These are phyloP conservation scores for Xylaria acuta DNA, from an alignment of 495 filamentous ascomycete genomes.

Conservation along the genomic window DNA sequence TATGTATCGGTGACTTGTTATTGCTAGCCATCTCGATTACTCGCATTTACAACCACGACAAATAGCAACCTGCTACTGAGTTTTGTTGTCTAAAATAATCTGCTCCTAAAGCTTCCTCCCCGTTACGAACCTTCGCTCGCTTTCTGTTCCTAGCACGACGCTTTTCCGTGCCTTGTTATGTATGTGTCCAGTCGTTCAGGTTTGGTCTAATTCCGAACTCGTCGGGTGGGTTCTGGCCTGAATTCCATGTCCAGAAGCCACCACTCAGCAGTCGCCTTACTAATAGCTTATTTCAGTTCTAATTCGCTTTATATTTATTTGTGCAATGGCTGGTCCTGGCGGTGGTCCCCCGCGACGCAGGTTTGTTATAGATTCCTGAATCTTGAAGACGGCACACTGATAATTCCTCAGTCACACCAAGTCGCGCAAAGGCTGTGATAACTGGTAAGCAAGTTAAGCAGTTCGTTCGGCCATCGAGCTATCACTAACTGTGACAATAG, in stretches of 20 bases:
- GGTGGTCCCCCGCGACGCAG: conserved; percentile 74
- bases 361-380: conserved; percentile 36
- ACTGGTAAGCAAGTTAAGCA: conserved; percentile 59
- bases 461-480: neutral
- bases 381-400: conserved; percentile 16
- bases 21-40: conserved; percentile 28
- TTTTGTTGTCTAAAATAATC: conserved; percentile 32
- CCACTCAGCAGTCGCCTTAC: neutral
- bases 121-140: conserved; percentile 43
- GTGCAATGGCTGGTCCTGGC: conserved; percentile 72
- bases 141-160: conserved; percentile 44
- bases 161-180: conserved; percentile 47
- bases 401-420: conserved; percentile 81
- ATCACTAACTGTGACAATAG: conserved; percentile 39
- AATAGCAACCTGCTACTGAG: conserved; percentile 29
- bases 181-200: conserved; percentile 33
- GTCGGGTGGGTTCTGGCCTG: neutral
- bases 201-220: neutral
- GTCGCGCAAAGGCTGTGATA: conserved; percentile 95
- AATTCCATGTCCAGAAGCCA: neutral
- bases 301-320: conserved; percentile 38
- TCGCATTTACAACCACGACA: conserved; percentile 30
- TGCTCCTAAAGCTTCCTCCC: conserved; percentile 33
- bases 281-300: conserved; percentile 43
- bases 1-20: conserved; percentile 36